A percentile compares a stretch with the other conserved stretches of the same genome.
Evolutionary conservation across 306 rosid species (phyloP).

Genomic region (Acacia confusa): DNA sequence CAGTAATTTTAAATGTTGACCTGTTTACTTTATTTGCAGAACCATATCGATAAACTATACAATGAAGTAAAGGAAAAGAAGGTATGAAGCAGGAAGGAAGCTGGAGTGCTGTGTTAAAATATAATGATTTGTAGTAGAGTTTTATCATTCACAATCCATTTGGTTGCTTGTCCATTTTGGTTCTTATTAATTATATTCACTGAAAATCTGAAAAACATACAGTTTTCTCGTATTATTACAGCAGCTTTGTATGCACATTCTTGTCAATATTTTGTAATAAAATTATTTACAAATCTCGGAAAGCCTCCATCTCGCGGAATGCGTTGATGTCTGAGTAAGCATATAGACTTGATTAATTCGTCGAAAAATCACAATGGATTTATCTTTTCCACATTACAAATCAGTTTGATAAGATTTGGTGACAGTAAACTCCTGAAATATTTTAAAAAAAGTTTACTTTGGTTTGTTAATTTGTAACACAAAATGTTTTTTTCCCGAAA

Average conservation of each 20-base stretch:
- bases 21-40: conserved; percentile 48
- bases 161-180: conserved; percentile 32
- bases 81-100: conserved; percentile 34
- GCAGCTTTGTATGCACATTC: background rate
- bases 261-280: conserved; percentile 22
- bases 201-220: conserved; percentile 8
- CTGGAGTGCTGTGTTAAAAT: background rate
- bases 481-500: background rate
- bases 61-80: conserved; percentile 63
- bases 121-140: conserved; percentile 17
- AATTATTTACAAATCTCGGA: background rate
- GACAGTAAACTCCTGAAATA: background rate
- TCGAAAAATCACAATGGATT: background rate
- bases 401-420: background rate
- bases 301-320: background rate
- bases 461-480: background rate
- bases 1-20: background rate
- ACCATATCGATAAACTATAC: conserved; percentile 60
- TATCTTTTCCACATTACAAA: background rate
- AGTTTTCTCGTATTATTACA: conserved; percentile 8
- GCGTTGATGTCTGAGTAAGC: background rate
- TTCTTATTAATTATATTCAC: conserved; percentile 10
- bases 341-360: background rate
- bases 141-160: conserved; percentile 16
- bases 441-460: background rate